Percentiles rank a stretch among this genome's conserved stretches.
Evolutionary conservation across 805 yeast species (phyloP).

Genomic region (Huiozyma naganishii): DNA sequence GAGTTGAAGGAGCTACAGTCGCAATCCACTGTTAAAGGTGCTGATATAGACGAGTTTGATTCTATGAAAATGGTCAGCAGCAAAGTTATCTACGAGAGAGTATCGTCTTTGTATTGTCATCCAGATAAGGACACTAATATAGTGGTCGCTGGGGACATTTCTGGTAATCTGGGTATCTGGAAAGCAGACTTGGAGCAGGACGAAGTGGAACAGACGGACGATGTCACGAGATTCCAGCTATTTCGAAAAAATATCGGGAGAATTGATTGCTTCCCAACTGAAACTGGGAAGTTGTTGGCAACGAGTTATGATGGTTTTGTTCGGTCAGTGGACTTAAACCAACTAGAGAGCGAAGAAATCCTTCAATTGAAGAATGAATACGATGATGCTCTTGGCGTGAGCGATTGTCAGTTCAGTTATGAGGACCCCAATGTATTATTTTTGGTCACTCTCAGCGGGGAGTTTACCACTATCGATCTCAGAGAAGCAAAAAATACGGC

Average conservation of each 20-base stretch:
- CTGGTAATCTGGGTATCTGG: slow-evolving; percentile 87
- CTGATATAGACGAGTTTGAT: slow-evolving; percentile 43
- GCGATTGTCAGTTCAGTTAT: slow-evolving; percentile 54
- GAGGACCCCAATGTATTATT: slow-evolving; percentile 47
- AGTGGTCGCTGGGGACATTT: slow-evolving; percentile 77
- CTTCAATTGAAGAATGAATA: slow-evolving; percentile 46
- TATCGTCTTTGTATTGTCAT: slow-evolving; percentile 67
- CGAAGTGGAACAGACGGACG: slow-evolving; percentile 31
- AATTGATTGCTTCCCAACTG: slow-evolving; percentile 41
- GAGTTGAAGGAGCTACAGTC: slow-evolving; percentile 32
- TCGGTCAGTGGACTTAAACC: slow-evolving; percentile 56
- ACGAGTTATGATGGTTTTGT: slow-evolving; percentile 85
- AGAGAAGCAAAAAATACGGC: slow-evolving; percentile 34
- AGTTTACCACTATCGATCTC: slow-evolving; percentile 62
- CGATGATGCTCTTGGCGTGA: slow-evolving; percentile 52
- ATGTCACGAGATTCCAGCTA: slow-evolving; percentile 54
- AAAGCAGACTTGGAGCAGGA: slow-evolving; percentile 37
- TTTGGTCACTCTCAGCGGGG: slow-evolving; percentile 72
- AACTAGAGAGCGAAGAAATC: slow-evolving; percentile 48
- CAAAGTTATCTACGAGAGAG: slow-evolving; percentile 56
- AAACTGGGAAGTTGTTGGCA: slow-evolving; percentile 48
- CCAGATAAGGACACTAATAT: slow-evolving; percentile 55
- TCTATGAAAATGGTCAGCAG: slow-evolving; percentile 59
- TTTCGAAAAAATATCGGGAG: slow-evolving; percentile 69
- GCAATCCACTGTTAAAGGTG: slow-evolving; percentile 14